Percentiles rank a stretch among this genome's conserved stretches.
Conservation (phyloP, 2,329 filamentous ascomycete species). For the Fusarium sororula region DNA sequence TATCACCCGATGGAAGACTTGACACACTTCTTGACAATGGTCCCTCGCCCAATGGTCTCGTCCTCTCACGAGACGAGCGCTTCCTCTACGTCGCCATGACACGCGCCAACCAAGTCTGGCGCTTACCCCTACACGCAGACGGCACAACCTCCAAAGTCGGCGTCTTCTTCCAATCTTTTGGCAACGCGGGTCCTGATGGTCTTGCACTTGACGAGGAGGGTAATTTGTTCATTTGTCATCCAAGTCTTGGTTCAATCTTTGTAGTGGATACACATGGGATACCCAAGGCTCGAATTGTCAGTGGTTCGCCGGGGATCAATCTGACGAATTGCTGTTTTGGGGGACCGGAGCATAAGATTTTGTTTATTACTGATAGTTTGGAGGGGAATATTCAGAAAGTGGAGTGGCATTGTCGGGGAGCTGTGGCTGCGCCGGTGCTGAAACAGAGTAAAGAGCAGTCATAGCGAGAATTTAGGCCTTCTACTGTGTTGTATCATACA, state of each 20-base stretch:
- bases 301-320: conserved; percentile 46
- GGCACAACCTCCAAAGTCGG: conserved; percentile 51
- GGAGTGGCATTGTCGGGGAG: conserved; percentile 47
- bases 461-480: accelerated
- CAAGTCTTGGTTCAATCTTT: conserved; percentile 49
- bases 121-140: conserved; percentile 50
- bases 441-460: not conserved
- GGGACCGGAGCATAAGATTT: conserved; percentile 47
- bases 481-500: accelerated
- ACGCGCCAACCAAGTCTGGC: conserved; percentile 53
- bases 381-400: conserved; percentile 49
- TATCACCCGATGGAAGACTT: conserved; percentile 47
- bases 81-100: conserved; percentile 54
- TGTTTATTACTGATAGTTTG: conserved; percentile 53
- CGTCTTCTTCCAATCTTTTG: conserved; percentile 53
- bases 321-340: conserved; percentile 55
- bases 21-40: conserved; percentile 52
- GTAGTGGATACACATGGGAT: conserved; percentile 50
- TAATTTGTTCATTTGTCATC: conserved; percentile 49
- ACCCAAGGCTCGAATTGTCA: conserved; percentile 50
- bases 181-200: conserved; percentile 51
- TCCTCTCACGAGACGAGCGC: conserved; percentile 50
- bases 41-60: conserved; percentile 51
- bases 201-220: conserved; percentile 52
- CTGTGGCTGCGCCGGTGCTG: conserved; percentile 3